These are phyloP conservation scores for Trypanosoma cruzi DNA, from an alignment of 208 protist species.

Conservation along the genomic window DNA sequence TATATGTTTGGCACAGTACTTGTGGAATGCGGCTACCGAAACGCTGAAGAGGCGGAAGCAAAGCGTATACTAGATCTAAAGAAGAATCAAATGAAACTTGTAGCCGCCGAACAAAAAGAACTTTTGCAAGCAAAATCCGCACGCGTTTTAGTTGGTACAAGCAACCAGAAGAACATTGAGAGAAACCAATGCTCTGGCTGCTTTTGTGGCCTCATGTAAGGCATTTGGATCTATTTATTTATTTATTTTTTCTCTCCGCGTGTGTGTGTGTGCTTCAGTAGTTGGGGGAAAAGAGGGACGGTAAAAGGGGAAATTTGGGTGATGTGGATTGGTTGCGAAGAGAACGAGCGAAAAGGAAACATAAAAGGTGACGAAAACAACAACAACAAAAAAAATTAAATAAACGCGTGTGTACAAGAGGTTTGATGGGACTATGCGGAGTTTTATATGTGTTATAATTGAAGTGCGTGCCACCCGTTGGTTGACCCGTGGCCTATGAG, in stretches of 20 bases:
- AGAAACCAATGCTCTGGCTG: slow-evolving; percentile 17
- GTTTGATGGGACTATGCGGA: too few relatives aligned
- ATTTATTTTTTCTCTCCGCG: neutral
- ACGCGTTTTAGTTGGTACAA: neutral
- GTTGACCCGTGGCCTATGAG: too few relatives aligned
- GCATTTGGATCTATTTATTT: neutral
- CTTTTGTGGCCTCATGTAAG: slow-evolving; percentile 31
- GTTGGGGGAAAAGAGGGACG: neutral
- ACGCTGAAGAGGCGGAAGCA: slow-evolving; percentile 3
- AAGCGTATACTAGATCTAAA: neutral
- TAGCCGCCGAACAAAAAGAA: neutral
- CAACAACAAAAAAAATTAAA: too few relatives aligned
- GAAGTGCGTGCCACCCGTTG: too few relatives aligned
- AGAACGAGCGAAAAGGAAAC: too few relatives aligned
- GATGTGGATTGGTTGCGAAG: too few relatives aligned
- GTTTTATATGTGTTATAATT: too few relatives aligned
- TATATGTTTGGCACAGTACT: slow-evolving; percentile 78
- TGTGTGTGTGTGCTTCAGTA: neutral
- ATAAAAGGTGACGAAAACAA: too few relatives aligned
- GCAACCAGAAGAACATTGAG: neutral
- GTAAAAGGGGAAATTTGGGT: too few relatives aligned
- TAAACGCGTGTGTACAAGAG: too few relatives aligned
- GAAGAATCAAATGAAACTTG: slow-evolving; percentile 8
- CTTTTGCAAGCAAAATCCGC: neutral
- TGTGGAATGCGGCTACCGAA: slow-evolving; percentile 69